phyloP scores from a whole-genome alignment of 139 green algal species.

The Coelastrella sp. region DNA sequence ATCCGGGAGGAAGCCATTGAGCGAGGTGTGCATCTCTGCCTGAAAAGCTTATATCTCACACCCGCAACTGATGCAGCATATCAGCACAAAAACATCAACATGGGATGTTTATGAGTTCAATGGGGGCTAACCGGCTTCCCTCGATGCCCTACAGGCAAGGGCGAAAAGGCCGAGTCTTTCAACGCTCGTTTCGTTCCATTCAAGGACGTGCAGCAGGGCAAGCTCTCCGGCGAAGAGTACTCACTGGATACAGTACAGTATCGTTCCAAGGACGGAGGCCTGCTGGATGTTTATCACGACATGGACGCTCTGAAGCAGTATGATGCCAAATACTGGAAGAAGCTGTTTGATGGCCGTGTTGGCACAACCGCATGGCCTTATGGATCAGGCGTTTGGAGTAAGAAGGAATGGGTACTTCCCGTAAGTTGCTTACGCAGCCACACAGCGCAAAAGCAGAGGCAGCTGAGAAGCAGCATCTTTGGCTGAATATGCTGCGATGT shows the following conservation, averaged over 20 bases:
- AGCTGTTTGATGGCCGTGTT: slow-evolving; percentile 92
- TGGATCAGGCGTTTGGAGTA: slow-evolving; percentile 98
- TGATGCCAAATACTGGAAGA: slow-evolving; percentile 93
- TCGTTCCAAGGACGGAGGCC: slow-evolving; percentile 75
- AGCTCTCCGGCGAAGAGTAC: slow-evolving; percentile 84
- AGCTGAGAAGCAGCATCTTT: not conserved
- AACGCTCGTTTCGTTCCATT: slow-evolving; percentile 95
- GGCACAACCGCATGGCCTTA: slow-evolving; percentile 96
- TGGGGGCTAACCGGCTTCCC: not conserved
- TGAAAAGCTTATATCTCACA: not conserved
- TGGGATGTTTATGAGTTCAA: slow-evolving; percentile 1
- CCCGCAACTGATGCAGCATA: not conserved
- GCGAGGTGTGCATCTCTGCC: slow-evolving; percentile 22
- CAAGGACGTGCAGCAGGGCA: slow-evolving; percentile 62
- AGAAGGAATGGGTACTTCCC: slow-evolving; percentile 99
- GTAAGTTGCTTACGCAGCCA: slow-evolving; percentile 58
- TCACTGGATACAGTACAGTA: slow-evolving; percentile 96
- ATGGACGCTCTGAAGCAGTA: slow-evolving; percentile 91
- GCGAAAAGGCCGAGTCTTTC: slow-evolving; percentile 4
- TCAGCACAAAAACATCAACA: not conserved
- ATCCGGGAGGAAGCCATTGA: slow-evolving; percentile 39
- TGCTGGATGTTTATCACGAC: slow-evolving; percentile 98
- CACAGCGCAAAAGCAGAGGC: not conserved
- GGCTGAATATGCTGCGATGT: not conserved
- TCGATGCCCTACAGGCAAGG: not conserved